Percentiles rank a stretch among this genome's conserved stretches.
Conservation (phyloP, 1,284 basidiomycete species). For the Apiotrichum brassicae region DNA sequence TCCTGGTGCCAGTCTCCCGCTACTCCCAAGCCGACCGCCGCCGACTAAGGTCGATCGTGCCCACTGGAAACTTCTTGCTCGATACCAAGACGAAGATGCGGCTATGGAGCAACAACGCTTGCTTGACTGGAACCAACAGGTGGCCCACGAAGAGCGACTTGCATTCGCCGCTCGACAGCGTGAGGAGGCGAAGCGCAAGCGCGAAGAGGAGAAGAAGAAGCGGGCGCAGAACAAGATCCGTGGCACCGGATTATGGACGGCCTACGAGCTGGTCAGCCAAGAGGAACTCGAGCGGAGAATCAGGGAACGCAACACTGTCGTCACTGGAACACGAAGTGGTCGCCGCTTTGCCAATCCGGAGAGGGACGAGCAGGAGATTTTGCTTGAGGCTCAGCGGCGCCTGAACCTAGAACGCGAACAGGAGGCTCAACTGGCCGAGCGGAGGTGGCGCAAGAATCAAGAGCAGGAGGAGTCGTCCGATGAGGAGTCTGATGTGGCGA, state of each 20-base stretch:
- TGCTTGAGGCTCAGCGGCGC: background rate
- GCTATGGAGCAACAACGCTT: background rate
- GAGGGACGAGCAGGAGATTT: background rate
- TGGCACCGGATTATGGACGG: conserved; percentile 34
- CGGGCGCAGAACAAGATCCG: conserved; percentile 29
- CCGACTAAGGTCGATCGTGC: conserved; percentile 18
- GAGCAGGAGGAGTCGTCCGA: too few relatives aligned
- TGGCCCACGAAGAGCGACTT: background rate
- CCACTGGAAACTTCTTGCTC: background rate
- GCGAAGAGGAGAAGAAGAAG: conserved; percentile 25
- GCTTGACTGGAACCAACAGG: background rate
- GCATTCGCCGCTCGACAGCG: background rate
- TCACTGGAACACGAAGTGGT: conserved; percentile 35
- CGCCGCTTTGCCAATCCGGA: conserved; percentile 1
- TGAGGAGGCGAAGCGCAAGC: conserved; percentile 4
- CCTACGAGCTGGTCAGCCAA: conserved; percentile 30
- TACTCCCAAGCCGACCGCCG: too few relatives aligned
- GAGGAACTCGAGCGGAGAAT: conserved; percentile 26
- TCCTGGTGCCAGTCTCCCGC: conserved; percentile 1
- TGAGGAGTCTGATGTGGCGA: too few relatives aligned
- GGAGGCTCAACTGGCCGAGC: too few relatives aligned
- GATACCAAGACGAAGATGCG: background rate
- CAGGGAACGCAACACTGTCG: conserved; percentile 21
- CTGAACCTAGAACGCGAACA: background rate
- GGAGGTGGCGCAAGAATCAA: too few relatives aligned